A percentile compares a stretch with the other conserved stretches of the same genome.
phyloP scores from a whole-genome alignment of 2,329 filamentous ascomycete species.

The Teratosphaeriaceae sp. region DNA sequence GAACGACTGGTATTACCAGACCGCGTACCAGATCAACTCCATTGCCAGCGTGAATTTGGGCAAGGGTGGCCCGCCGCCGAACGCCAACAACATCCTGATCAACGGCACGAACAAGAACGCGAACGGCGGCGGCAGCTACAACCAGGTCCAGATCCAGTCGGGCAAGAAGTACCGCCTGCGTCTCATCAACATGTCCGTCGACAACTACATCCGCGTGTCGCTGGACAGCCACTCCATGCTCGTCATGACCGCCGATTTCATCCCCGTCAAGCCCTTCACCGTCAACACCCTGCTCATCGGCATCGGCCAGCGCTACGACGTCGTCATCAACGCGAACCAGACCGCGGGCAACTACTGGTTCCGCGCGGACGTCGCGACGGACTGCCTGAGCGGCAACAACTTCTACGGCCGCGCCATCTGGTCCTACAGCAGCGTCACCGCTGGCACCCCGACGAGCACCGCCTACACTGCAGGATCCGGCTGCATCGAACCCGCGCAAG shows the following conservation, averaged over 20 bases:
- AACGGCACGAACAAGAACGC: constrained; percentile 27
- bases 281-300: constrained; percentile 33
- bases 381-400: constrained; percentile 30
- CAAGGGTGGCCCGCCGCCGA: constrained; percentile 10
- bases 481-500: constrained; percentile 25
- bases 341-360: constrained; percentile 41
- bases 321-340: constrained; percentile 40
- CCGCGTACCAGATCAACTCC: constrained; percentile 17
- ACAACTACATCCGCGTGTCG: constrained; percentile 31
- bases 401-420: constrained; percentile 31
- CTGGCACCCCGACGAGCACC: constrained; percentile 16
- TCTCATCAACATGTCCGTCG: constrained; percentile 35
- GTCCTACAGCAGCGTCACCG: constrained; percentile 25
- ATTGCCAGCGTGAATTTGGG: constrained; percentile 30
- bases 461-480: constrained; percentile 19
- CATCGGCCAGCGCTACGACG: constrained; percentile 43
- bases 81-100: constrained; percentile 29
- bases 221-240: constrained; percentile 38
- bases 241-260: constrained; percentile 39
- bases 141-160: constrained; percentile 7
- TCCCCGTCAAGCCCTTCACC: constrained; percentile 37
- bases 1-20: constrained; percentile 21
- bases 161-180: constrained; percentile 41
- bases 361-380: constrained; percentile 33
- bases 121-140: constrained; percentile 19